Conservation (phyloP, 768 basidiomycete genomes). For the Leccinum subgranulosum region DNA sequence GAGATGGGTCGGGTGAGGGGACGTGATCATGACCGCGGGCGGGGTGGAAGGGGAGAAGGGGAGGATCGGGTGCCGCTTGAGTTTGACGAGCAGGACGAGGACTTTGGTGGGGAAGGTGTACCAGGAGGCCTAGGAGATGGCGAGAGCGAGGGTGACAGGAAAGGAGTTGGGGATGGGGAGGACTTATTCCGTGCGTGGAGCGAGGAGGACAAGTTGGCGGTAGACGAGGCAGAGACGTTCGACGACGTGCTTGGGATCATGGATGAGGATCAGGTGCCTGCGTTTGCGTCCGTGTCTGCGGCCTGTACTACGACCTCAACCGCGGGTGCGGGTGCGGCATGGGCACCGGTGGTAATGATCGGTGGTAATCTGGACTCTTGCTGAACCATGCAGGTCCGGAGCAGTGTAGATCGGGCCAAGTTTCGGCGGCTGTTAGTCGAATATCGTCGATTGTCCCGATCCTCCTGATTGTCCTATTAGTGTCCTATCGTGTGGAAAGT, state of each 20-base stretch:
- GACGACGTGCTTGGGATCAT: constrained; percentile 33
- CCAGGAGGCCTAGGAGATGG: not conserved
- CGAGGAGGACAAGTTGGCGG: constrained; percentile 28
- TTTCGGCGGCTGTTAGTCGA: not conserved
- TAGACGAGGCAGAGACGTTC: constrained; percentile 32
- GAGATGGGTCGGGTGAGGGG: constrained; percentile 38
- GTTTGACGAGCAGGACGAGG: constrained; percentile 71
- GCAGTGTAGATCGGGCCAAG: not conserved
- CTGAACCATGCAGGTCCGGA: not conserved
- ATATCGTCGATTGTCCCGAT: not conserved
- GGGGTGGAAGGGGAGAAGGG: not conserved
- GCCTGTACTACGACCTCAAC: not conserved
- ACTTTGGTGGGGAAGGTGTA: constrained; percentile 36
- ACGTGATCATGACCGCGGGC: not conserved
- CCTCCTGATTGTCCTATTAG: not conserved
- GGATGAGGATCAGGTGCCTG: constrained; percentile 31
- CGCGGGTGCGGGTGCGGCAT: not conserved
- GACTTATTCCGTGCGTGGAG: constrained; percentile 26
- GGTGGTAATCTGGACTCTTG: constrained; percentile 1
- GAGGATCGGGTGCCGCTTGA: constrained; percentile 37
- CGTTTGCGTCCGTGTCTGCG: not conserved
- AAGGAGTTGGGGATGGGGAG: constrained; percentile 10
- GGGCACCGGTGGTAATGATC: not conserved
- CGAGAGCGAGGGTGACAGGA: not conserved
- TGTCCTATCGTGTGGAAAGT: not conserved